Evolutionary conservation across 2,329 filamentous ascomycete species (phyloP).

Genomic region (Colletotrichum tamarilloi): DNA sequence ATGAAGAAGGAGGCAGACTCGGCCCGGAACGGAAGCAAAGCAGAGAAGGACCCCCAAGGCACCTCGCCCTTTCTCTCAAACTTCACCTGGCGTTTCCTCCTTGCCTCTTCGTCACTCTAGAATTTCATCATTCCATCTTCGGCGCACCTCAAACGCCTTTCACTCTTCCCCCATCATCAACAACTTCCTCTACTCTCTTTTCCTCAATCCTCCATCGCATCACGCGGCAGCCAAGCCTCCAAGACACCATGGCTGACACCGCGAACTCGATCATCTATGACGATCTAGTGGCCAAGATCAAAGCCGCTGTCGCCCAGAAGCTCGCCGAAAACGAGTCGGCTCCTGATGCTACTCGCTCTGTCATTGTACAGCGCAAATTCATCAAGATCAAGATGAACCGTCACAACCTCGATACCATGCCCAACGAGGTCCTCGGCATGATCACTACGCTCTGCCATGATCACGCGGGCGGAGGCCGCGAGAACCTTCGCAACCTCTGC

Average conservation of each 20-base stretch:
- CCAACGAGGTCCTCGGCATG: constrained; percentile 12
- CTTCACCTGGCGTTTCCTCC: not conserved
- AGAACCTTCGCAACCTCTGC: not conserved
- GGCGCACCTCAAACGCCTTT: not conserved
- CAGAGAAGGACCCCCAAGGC: not conserved
- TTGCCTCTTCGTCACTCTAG: not conserved
- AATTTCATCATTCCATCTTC: not conserved
- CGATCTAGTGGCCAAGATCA: not conserved
- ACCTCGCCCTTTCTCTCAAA: not conserved
- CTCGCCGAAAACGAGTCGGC: not conserved
- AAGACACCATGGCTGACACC: not conserved
- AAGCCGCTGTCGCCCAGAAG: not conserved
- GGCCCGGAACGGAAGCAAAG: not conserved
- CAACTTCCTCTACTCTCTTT: not conserved
- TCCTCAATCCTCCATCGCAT: not conserved
- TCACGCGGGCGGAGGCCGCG: not conserved
- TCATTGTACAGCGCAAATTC: not conserved
- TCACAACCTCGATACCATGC: not conserved
- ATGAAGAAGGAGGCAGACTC: not conserved
- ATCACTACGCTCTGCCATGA: not conserved
- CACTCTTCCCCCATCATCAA: not conserved
- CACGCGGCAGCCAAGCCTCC: not conserved
- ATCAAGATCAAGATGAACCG: not conserved
- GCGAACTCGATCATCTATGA: too few relatives aligned
- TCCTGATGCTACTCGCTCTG: not conserved